Evolutionary conservation across 768 basidiomycete species (phyloP), one percentile per base, ranked within the genome.

Genomic region (Trametes meyenii): DNA sequence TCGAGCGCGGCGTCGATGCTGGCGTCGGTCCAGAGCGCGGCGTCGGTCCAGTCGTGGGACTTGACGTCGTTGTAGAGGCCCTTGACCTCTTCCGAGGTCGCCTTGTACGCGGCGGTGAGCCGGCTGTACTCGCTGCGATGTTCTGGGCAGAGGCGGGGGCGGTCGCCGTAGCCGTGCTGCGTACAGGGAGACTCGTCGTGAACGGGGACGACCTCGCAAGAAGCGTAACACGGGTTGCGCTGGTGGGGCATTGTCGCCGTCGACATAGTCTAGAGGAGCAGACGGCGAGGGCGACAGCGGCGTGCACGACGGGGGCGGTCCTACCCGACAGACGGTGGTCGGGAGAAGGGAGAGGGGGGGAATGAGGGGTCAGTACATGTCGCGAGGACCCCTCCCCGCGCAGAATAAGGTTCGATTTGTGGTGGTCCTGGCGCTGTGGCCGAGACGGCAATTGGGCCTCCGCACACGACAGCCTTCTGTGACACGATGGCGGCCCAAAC

Each of bases 161-260:
- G 49, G 12, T 58, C 49, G 5, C 57, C 57, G 40, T 29, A 58
- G 11, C 49, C 57, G 24, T 16, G 40, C 39, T 33, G 39, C 0
- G 40, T 10, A 16, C 57, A 58, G 12, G 49, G 40, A 3, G 23
- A 26, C 49, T 58, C 49, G 57, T 58, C 19, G 6, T 0, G n/a
- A 42, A 10, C 40, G 5, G 57, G 57, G 17, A 58, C 49, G 57
- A 58, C 49, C 50, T 58, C 49, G 40, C 57, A 58, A 10, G 26
- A 14, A 3, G 13, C 35, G 10, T 19, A 21, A 19, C 45, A 56
- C 29, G 35, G 21, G 17, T 21, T 5, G 35, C 55, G 48, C 7
- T 26, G 46, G 56, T 50, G 48, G 16, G 48, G 17, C 56, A 58
- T 58, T 43, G 42, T 7, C 8, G 40, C 11, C 13, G 42, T 38